Percentiles rank a stretch among this genome's conserved stretches.
Evolutionary conservation across 768 basidiomycete species (phyloP).

Genomic region (Lyophyllum atratum): DNA sequence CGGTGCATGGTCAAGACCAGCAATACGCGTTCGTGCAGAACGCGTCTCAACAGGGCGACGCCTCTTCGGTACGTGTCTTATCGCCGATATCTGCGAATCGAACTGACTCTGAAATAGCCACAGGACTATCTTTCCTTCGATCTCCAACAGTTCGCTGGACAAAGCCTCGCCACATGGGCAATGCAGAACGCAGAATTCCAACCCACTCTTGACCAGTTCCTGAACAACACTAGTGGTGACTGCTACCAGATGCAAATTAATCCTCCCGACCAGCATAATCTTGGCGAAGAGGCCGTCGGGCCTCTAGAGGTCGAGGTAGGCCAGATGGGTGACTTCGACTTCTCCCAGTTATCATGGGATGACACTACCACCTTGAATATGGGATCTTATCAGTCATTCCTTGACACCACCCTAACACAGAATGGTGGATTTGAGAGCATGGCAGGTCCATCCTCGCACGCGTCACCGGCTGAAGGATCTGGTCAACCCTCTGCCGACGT

Average conservation of each 20-base stretch:
- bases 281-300: conserved; percentile 7
- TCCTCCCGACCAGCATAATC: conserved; percentile 1
- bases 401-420: not conserved
- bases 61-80: not conserved
- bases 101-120: not conserved
- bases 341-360: conserved; percentile 3
- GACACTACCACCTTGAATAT: not conserved
- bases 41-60: not conserved
- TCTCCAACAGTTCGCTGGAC: conserved; percentile 12
- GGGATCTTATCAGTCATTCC: conserved; percentile 4
- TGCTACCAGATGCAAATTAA: conserved; percentile 16
- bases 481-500: not conserved
- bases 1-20: conserved; percentile 4
- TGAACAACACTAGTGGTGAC: conserved; percentile 11
- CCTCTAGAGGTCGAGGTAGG: conserved; percentile 17
- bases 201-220: conserved; percentile 12
- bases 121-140: conserved; percentile 13
- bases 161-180: conserved; percentile 9
- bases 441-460: conserved; percentile 12
- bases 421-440: conserved; percentile 6
- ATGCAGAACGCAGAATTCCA: conserved; percentile 13
- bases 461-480: conserved; percentile 4
- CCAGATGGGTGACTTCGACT: conserved; percentile 12
- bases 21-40: conserved; percentile 4
- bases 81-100: not conserved